A percentile compares a stretch with the other conserved stretches of the same genome.
phyloP scores from a whole-genome alignment of 148 eudicot genomes.

The Dianthus caryophyllus region DNA sequence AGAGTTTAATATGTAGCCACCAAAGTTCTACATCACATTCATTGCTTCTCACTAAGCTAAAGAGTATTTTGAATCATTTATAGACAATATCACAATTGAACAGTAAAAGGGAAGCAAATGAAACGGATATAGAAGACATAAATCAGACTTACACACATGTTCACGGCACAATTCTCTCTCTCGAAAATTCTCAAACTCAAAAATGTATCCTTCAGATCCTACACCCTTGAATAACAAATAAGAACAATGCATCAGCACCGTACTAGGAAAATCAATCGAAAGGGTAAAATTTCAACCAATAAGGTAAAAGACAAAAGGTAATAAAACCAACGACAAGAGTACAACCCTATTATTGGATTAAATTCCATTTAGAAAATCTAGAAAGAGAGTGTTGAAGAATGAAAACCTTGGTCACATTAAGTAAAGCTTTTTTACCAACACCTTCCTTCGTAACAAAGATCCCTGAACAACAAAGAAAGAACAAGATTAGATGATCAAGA shows the following conservation, averaged over 20 bases:
- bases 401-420: constrained; percentile 32
- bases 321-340: not conserved
- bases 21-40: too few species aligned
- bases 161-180: constrained; percentile 76
- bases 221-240: constrained; percentile 45
- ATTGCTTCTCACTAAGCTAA: too few species aligned
- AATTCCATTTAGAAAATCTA: not conserved
- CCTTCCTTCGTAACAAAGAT: constrained; percentile 64
- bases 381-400: not conserved
- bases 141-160: constrained; percentile 58
- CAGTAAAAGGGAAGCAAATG: not conserved
- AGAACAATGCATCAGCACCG: constrained; percentile 2
- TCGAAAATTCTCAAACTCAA: constrained; percentile 70
- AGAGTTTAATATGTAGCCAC: too few species aligned
- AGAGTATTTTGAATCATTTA: not conserved
- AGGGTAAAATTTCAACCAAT: not conserved
- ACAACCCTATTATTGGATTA: not conserved
- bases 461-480: constrained; percentile 35
- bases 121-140: not conserved
- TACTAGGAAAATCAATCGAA: not conserved
- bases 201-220: constrained; percentile 51
- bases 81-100: not conserved
- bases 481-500: not conserved
- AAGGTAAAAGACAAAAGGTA: not conserved
- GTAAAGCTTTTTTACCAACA: constrained; percentile 51